These are phyloP conservation scores for Cercospora berteroae DNA, from an alignment of 2,329 filamentous ascomycete genomes.

Conservation along the genomic window DNA sequence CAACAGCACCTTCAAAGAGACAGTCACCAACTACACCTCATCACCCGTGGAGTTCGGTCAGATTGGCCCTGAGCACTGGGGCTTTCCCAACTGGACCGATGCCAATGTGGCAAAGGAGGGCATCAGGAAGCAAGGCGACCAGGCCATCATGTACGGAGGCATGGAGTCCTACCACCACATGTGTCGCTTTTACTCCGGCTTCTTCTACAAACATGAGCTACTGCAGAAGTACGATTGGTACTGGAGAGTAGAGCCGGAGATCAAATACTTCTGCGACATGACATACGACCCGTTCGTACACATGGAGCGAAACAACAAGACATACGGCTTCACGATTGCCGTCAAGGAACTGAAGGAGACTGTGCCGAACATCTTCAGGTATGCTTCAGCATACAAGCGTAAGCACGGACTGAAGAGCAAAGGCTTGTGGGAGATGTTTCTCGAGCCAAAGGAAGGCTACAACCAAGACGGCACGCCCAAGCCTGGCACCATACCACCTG, in stretches of 20 bases:
- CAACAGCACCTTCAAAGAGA: constrained; percentile 88
- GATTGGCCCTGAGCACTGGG: constrained; percentile 89
- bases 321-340: constrained; percentile 97
- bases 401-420: constrained; percentile 85
- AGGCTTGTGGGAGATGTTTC: constrained; percentile 98
- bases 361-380: constrained; percentile 97
- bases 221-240: constrained; percentile 99
- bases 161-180: constrained; percentile 99
- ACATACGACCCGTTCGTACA: constrained; percentile 97
- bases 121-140: constrained; percentile 93
- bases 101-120: constrained; percentile 91
- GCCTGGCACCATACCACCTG: constrained; percentile 30
- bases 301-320: constrained; percentile 94
- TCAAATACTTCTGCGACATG: constrained; percentile 99
- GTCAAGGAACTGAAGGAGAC: constrained; percentile 98
- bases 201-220: constrained; percentile 96
- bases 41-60: constrained; percentile 86
- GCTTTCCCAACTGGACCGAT: constrained; percentile 95
- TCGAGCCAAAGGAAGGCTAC: constrained; percentile 69
- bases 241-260: constrained; percentile 97
- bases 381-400: constrained; percentile 96
- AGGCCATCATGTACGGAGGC: constrained; percentile 98
- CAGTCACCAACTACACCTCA: constrained; percentile 86
- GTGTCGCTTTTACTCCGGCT: constrained; percentile 99
- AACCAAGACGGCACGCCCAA: constrained; percentile 54